A percentile compares a stretch with the other conserved stretches of the same genome.
Evolutionary conservation across 139 green algal genomes (phyloP).

Genomic region (Chlamydomonas schloesseri): DNA sequence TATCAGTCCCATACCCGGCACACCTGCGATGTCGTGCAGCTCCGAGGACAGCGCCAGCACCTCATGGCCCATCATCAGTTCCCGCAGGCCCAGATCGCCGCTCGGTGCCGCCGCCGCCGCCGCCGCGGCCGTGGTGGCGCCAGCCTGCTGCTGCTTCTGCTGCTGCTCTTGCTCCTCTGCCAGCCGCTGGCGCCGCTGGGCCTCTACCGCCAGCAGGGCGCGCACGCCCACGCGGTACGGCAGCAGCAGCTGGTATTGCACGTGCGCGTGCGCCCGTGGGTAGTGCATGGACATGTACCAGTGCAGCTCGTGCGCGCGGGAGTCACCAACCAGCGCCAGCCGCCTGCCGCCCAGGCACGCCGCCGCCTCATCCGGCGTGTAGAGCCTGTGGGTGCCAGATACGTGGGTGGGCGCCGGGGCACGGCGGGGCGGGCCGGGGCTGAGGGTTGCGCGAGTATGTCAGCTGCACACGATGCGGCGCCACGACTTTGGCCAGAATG

Average conservation of each 20-base stretch:
- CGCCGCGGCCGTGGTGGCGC: no score
- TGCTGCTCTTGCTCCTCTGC: no score
- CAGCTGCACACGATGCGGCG: no score
- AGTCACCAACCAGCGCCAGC: not conserved
- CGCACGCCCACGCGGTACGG: not conserved
- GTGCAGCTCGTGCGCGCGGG: not conserved
- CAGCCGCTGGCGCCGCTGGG: no score
- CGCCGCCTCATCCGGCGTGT: not conserved
- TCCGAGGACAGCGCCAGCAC: not conserved
- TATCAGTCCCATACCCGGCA: no score
- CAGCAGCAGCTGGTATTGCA: not conserved
- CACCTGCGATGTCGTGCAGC: not conserved
- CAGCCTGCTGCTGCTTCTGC: no score
- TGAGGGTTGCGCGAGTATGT: no score
- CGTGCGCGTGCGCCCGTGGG: not conserved
- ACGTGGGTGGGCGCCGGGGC: no score
- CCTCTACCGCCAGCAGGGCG: not conserved
- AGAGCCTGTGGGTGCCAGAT: no score
- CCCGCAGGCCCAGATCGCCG: not conserved
- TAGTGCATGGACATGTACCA: not conserved
- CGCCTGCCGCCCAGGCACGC: not conserved
- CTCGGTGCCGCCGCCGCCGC: not conserved
- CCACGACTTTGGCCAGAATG: no score
- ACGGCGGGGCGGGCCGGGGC: no score
- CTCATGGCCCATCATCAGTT: not conserved